phyloP scores from a whole-genome alignment of 805 yeast genomes.

The Isabelozyma rhagii region DNA sequence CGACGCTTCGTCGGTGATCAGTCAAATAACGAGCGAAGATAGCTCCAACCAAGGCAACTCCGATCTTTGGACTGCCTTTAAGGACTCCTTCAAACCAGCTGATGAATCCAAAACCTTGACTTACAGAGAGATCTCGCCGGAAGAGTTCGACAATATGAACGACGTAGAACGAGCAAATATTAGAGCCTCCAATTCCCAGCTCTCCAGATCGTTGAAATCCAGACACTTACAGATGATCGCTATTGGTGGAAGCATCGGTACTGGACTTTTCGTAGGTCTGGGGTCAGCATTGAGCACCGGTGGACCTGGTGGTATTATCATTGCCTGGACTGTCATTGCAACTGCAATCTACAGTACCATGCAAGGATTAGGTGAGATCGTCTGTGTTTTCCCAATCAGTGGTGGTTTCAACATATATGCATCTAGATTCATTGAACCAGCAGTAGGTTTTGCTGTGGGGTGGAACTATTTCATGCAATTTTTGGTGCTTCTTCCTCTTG shows the following conservation, averaged over 20 bases:
- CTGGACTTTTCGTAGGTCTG: slow-evolving; percentile 63
- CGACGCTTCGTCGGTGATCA: slow-evolving; percentile 9
- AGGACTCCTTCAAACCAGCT: slow-evolving; percentile 36
- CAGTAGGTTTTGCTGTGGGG: slow-evolving; percentile 40
- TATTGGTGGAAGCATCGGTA: slow-evolving; percentile 82
- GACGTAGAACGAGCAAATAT: slow-evolving; percentile 28
- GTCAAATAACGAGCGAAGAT: slow-evolving; percentile 10
- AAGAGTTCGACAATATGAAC: slow-evolving; percentile 17
- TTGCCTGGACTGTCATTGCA: slow-evolving; percentile 58
- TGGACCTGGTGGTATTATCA: slow-evolving; percentile 52
- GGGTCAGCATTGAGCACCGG: slow-evolving; percentile 57
- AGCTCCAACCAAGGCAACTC: background rate
- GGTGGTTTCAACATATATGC: slow-evolving; percentile 34
- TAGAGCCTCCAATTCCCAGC: slow-evolving; percentile 51
- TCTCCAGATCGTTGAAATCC: slow-evolving; percentile 44
- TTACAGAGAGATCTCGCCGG: slow-evolving; percentile 8
- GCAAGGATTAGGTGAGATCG: slow-evolving; percentile 63
- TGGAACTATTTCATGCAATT: slow-evolving; percentile 39
- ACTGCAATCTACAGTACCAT: slow-evolving; percentile 57
- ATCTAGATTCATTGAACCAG: slow-evolving; percentile 34
- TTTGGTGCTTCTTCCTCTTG: slow-evolving; percentile 34
- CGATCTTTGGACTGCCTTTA: slow-evolving; percentile 20
- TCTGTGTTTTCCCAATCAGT: slow-evolving; percentile 42
- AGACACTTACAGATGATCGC: slow-evolving; percentile 73
- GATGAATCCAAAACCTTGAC: slow-evolving; percentile 16